These are phyloP conservation scores for Phytophthora palmivora DNA, from an alignment of 352 stramenopile species.

Conservation along the genomic window DNA sequence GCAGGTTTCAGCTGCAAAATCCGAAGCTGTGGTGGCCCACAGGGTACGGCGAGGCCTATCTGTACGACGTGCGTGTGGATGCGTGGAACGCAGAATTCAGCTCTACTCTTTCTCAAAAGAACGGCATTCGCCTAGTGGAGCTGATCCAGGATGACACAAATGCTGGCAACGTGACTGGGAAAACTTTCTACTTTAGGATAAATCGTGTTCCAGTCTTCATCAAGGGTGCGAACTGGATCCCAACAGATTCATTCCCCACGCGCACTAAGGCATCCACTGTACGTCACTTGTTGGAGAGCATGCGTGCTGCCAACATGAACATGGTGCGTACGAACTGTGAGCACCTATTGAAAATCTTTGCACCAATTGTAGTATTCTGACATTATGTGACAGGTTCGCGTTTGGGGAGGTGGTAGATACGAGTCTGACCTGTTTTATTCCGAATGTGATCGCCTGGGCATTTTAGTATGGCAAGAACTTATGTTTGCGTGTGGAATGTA, in stretches of 20 bases:
- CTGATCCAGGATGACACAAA: slow-evolving; percentile 62
- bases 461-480: slow-evolving; percentile 92
- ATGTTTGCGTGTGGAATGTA: slow-evolving; percentile 93
- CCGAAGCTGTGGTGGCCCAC: slow-evolving; percentile 79
- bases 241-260: slow-evolving; percentile 78
- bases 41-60: slow-evolving; percentile 63
- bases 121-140: slow-evolving; percentile 68
- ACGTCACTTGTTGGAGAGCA: slow-evolving; percentile 63
- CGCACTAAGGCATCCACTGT: slow-evolving; percentile 45
- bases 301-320: slow-evolving; percentile 80
- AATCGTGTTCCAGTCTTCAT: slow-evolving; percentile 73
- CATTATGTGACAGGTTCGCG: slow-evolving; percentile 55
- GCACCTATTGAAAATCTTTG: neutral
- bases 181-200: slow-evolving; percentile 82
- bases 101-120: slow-evolving; percentile 48
- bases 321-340: slow-evolving; percentile 52
- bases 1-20: slow-evolving; percentile 49
- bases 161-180: slow-evolving; percentile 49
- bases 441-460: slow-evolving; percentile 77
- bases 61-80: slow-evolving; percentile 68
- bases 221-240: slow-evolving; percentile 87
- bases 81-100: slow-evolving; percentile 36
- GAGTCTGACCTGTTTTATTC: slow-evolving; percentile 86
- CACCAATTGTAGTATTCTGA: neutral
- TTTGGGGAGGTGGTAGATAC: slow-evolving; percentile 91